These are phyloP conservation scores for Ophiocordyceps sinensis DNA, from an alignment of 2,329 filamentous ascomycete species.

Conservation along the genomic window DNA sequence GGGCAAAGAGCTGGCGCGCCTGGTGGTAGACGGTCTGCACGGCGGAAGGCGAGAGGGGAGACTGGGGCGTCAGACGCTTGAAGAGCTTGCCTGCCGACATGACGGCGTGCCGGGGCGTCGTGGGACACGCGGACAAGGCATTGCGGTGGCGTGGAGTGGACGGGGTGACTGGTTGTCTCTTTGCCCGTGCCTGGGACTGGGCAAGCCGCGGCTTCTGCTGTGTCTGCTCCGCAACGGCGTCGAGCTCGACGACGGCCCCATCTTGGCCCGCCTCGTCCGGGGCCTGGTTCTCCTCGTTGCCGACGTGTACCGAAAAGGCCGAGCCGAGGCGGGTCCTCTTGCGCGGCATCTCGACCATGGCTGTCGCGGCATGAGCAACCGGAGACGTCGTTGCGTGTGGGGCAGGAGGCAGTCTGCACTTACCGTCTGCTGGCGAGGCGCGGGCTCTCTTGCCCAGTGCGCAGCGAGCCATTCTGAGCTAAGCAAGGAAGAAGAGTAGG, in stretches of 20 bases:
- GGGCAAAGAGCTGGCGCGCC: constrained; percentile 75
- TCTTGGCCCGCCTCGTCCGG: constrained; percentile 17
- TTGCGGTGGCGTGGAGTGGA: constrained; percentile 68
- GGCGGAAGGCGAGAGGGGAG: constrained; percentile 54
- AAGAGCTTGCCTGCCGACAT: constrained; percentile 61
- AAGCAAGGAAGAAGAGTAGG: neutral
- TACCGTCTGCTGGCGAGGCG: constrained; percentile 14
- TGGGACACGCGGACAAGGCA: constrained; percentile 54
- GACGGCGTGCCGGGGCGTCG: constrained; percentile 74
- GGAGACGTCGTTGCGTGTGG: neutral
- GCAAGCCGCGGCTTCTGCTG: constrained; percentile 12
- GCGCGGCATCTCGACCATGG: constrained; percentile 17
- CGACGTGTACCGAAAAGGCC: constrained; percentile 25
- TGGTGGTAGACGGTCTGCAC: constrained; percentile 70
- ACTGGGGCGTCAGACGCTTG: constrained; percentile 66
- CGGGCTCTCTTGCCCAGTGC: constrained; percentile 21
- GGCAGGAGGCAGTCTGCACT: constrained; percentile 7
- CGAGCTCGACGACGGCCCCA: constrained; percentile 23
- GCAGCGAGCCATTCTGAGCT: constrained; percentile 13
- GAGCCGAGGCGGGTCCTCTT: constrained; percentile 33
- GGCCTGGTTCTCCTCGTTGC: constrained; percentile 52
- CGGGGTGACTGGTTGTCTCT: constrained; percentile 46
- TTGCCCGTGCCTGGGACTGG: constrained; percentile 16
- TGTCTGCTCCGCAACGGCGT: constrained; percentile 19
- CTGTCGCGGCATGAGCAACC: constrained; percentile 6